Evolutionary conservation across 768 basidiomycete species (phyloP).

Genomic region (Chalciporus chontae): DNA sequence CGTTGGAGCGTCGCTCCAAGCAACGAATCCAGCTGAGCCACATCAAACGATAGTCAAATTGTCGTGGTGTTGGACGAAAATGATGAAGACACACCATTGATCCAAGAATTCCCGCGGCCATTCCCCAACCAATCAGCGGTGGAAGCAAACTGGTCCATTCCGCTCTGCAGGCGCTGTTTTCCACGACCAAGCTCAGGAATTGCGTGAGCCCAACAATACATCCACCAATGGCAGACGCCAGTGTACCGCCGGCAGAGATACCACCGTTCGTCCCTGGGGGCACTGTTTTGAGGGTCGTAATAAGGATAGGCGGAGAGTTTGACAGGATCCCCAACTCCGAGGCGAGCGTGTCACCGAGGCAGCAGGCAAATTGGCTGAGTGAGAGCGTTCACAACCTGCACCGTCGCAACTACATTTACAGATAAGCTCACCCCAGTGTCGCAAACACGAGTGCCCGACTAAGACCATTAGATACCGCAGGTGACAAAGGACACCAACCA

Average conservation of each 20-base stretch:
- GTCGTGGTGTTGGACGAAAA: not conserved
- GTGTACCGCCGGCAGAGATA: slow-evolving; percentile 70
- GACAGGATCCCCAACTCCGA: slow-evolving; percentile 92
- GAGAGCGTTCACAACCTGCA: slow-evolving; percentile 2
- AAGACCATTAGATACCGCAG: slow-evolving; percentile 41
- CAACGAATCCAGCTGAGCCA: slow-evolving; percentile 70
- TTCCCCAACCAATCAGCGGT: slow-evolving; percentile 56
- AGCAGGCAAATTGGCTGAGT: slow-evolving; percentile 80
- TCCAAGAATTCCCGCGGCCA: slow-evolving; percentile 68
- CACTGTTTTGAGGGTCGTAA: slow-evolving; percentile 72
- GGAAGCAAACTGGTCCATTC: slow-evolving; percentile 37
- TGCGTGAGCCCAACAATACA: slow-evolving; percentile 63
- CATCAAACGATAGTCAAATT: not conserved
- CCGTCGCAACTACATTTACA: not conserved
- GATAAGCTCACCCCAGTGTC: slow-evolving; percentile 55
- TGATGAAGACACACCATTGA: slow-evolving; percentile 56
- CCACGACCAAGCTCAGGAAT: slow-evolving; percentile 51
- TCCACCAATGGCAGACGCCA: slow-evolving; percentile 73
- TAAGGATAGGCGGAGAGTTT: slow-evolving; percentile 58
- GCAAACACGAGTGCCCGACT: slow-evolving; percentile 62
- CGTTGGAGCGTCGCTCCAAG: slow-evolving; percentile 85
- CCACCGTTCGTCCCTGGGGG: slow-evolving; percentile 93
- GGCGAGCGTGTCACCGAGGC: slow-evolving; percentile 88
- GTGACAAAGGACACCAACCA: slow-evolving; percentile 63
- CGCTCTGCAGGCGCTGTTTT: slow-evolving; percentile 54